Conservation (phyloP, 768 basidiomycete genomes). For the Calocybe gangraenosa region DNA sequence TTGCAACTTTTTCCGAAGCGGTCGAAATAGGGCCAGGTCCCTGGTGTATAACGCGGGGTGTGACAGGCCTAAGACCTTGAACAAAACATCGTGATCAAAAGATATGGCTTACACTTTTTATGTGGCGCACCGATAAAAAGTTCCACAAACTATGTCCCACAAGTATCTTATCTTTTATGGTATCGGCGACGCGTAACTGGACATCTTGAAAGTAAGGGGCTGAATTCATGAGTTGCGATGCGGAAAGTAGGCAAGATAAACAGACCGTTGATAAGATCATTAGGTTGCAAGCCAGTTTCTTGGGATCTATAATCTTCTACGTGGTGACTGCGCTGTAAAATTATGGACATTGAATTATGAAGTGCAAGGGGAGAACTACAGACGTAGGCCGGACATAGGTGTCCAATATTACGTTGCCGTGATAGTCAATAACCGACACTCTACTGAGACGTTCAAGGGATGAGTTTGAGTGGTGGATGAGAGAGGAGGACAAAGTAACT, state of each 20-base stretch:
- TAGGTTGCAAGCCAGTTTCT: slow-evolving; percentile 41
- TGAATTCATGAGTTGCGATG: slow-evolving; percentile 15
- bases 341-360: neutral
- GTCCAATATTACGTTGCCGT: slow-evolving; percentile 41
- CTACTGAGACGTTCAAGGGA: slow-evolving; percentile 37
- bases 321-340: slow-evolving; percentile 31
- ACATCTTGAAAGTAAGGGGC: slow-evolving; percentile 49
- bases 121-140: slow-evolving; percentile 42
- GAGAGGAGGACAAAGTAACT: neutral
- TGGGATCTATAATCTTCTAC: slow-evolving; percentile 43
- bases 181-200: slow-evolving; percentile 36
- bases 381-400: slow-evolving; percentile 53
- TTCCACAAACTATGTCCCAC: slow-evolving; percentile 56
- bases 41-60: slow-evolving; percentile 50
- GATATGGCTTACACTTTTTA: slow-evolving; percentile 7
- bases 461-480: no score
- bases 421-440: slow-evolving; percentile 47
- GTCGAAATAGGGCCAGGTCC: slow-evolving; percentile 51
- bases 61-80: slow-evolving; percentile 45
- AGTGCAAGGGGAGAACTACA: slow-evolving; percentile 15
- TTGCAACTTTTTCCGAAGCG: slow-evolving; percentile 40
- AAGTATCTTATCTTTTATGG: slow-evolving; percentile 43
- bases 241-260: slow-evolving; percentile 14
- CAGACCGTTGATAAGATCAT: slow-evolving; percentile 34
- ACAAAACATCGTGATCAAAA: neutral